Base-by-base conservation (phyloP, 805 yeast genomes). In the Starmera quercuum region DNA sequence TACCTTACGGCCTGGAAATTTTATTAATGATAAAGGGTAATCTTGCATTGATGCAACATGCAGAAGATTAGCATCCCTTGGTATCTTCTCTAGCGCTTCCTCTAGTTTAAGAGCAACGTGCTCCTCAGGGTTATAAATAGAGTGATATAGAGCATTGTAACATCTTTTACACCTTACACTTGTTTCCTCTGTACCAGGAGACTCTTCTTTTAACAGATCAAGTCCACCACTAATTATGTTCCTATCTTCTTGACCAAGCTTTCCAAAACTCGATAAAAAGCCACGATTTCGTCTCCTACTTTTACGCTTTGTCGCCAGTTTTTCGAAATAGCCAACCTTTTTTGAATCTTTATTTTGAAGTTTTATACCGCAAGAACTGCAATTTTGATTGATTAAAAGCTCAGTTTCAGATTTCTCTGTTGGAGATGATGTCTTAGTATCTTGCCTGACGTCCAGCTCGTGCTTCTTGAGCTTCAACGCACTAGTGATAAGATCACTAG, bases 31-130 rank as follows among this genome's bases (percentile, higher is more conserved):
- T 26, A 80, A 58, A 1, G 96, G 95, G 49, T 84, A 83, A 43
- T 84, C 95, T 11, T 68, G 53, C 1, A 82, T 75, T 23, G 82
- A 78, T 8, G 80, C 61, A 2, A 83, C 74, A 47, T 81, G 78
- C 3, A 79, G 67, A 2, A 81, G 44, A 7, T 65, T 64, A 4
- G 73, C 68, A 21, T 54, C 44, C 4, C 45, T 47, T 3, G 78
- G 85, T 16, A 62, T 42, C 4, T 36, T 31, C 5, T 45, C 42
- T 36, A 63, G 33, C 2, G 68, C 54, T 5, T 57, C 53, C 2
- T 52, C 46, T 4, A 54, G 44, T 2, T 61, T 43, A 31, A 52
- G 42, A 7, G 51, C 51, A 23, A 52, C 50, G 16, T 59, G 64
- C 11, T 68, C 63, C 1, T 53, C 46, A 0, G 48, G 16, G 13